Evolutionary conservation across 495 filamentous ascomycete species (phyloP), one percentile per base, ranked within the genome.

Genomic region (Ramalina intermedia): DNA sequence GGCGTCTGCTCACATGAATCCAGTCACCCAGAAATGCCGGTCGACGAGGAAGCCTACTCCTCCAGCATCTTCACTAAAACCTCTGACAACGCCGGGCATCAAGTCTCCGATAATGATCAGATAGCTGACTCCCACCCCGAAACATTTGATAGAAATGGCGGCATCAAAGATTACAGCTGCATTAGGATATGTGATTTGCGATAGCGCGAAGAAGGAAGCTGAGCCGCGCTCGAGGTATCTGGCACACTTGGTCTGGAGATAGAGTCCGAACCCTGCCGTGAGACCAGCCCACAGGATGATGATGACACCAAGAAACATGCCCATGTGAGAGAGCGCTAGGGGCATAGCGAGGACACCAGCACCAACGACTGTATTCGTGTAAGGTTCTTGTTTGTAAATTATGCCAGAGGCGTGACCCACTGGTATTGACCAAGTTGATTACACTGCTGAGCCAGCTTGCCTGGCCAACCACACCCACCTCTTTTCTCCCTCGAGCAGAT

Each of bases 101-200:
- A 98, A 70, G 60, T 98, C 91, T 16, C 91, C 91, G 56, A 98
- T 96, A 55, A 98, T 95, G 53, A 96, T 98, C 56, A 98, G 76
- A 64, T 98, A 98, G 61, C 87, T 94, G 38, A 96, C 84, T 7
- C 83, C 93, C 16, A 98, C 91, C 48, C 82, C 91, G 65, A 96
- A 96, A 61, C 91, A 98, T 60, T 98, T 98, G 59, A 98, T 85
- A 6, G 90, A 86, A 59, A 98, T 98, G 0, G 91, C 91, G 4
- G 81, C 82, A 67, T 98, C 91, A 65, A 98, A 98, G 24, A 96
- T 69, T 26, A 98, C 85, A 3, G 91, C 86, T 0, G 91, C 90
- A 64, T 94, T 96, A 2, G 91, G 91, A 59, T 96, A 96, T 17
- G 91, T 96, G 37, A 96, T 71, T 61, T 98, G 91, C 17, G 87